Conservation (phyloP, 1,284 basidiomycete species). For the Wallemia hederae region DNA sequence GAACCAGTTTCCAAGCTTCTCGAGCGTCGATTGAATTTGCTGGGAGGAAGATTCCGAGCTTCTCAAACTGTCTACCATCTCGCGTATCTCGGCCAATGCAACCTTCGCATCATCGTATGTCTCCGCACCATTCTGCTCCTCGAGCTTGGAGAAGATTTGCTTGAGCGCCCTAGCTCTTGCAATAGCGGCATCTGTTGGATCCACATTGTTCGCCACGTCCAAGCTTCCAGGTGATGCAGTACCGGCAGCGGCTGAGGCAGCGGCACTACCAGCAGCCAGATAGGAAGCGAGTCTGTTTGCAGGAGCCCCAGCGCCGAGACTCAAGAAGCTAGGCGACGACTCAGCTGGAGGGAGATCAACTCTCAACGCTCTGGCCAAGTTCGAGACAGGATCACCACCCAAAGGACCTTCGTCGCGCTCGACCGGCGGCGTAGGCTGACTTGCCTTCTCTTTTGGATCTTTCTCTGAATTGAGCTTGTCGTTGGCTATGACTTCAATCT, state of each 20-base stretch:
- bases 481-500: conserved; percentile 44
- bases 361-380: conserved; percentile 2
- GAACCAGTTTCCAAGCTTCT: conserved; percentile 48
- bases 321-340: conserved; percentile 16
- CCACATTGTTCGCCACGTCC: conserved; percentile 10
- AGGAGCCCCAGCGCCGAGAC: conserved; percentile 3
- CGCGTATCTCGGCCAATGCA: conserved; percentile 23
- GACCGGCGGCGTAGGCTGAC: conserved; percentile 1
- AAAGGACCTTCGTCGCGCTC: conserved; percentile 9
- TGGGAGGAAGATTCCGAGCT: conserved; percentile 27
- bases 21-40: conserved; percentile 31
- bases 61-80: conserved; percentile 29
- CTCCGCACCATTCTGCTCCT: conserved; percentile 24
- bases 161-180: conserved; percentile 53
- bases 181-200: conserved; percentile 71
- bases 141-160: conserved; percentile 4
- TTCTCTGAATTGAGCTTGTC: conserved; percentile 24
- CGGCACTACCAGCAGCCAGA: not conserved
- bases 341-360: conserved; percentile 13
- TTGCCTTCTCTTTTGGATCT: conserved; percentile 8
- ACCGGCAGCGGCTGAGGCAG: conserved; percentile 1
- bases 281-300: not conserved
- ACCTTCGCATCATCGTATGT: conserved; percentile 28
- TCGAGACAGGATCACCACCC: conserved; percentile 5
- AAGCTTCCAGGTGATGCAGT: not conserved